Conservation (phyloP, 805 yeast species). For the Wickerhamomyces hampshirensis region DNA sequence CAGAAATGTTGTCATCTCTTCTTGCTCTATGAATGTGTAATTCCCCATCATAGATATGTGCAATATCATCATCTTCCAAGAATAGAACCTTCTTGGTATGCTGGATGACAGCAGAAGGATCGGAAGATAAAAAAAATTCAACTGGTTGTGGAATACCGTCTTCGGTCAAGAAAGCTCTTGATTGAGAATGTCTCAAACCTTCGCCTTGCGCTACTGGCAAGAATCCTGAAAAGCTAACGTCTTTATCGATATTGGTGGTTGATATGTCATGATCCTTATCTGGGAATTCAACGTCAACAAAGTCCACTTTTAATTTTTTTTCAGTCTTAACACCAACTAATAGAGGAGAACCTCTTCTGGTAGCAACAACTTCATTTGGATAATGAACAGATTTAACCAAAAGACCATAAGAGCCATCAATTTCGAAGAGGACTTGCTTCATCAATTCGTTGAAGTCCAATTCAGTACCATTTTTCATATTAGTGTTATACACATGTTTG, state of each 20-base stretch:
- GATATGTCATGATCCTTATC: constrained; percentile 29
- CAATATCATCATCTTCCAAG: constrained; percentile 97
- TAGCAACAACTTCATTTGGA: constrained; percentile 94
- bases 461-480: constrained; percentile 64
- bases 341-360: constrained; percentile 97
- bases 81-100: constrained; percentile 96
- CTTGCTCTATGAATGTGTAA: constrained; percentile 96
- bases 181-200: constrained; percentile 78
- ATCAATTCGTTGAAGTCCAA: constrained; percentile 89
- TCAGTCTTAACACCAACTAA: constrained; percentile 97
- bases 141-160: constrained; percentile 91
- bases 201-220: constrained; percentile 55
- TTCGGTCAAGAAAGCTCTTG: constrained; percentile 94
- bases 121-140: constrained; percentile 94
- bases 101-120: constrained; percentile 93
- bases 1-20: constrained; percentile 81
- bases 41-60: constrained; percentile 97
- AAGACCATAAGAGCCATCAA: constrained; percentile 97
- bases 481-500: constrained; percentile 83
- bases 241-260: constrained; percentile 17
- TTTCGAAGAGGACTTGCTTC: constrained; percentile 84
- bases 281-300: constrained; percentile 97
- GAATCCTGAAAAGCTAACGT: constrained; percentile 29
- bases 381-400: constrained; percentile 86
- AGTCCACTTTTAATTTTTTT: constrained; percentile 91